Evolutionary conservation across 2,329 filamentous ascomycete genomes (phyloP).

Genomic region (Colletotrichum noveboracense): DNA sequence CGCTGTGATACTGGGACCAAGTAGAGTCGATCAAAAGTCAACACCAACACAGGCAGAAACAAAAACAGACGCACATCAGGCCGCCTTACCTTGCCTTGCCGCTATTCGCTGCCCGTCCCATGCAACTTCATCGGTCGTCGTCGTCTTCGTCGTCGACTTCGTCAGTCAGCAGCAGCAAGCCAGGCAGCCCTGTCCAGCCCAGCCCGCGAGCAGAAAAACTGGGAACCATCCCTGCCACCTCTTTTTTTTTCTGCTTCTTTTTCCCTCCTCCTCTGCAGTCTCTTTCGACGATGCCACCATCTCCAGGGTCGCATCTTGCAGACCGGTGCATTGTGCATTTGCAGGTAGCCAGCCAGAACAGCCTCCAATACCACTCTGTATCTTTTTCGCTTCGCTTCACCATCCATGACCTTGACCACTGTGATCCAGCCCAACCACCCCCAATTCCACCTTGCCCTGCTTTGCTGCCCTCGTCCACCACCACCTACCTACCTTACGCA

Average conservation of each 20-base stretch:
- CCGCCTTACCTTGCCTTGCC: background rate
- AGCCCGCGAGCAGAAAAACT: conserved; percentile 16
- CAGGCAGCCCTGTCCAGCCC: background rate
- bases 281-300: background rate
- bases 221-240: conserved; percentile 23
- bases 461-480: background rate
- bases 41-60: background rate
- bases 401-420: conserved; percentile 5
- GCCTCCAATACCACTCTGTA: background rate
- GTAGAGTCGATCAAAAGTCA: background rate
- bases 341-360: background rate
- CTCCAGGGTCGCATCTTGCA: conserved; percentile 10
- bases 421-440: conserved; percentile 14
- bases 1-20: background rate
- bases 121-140: background rate
- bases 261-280: background rate
- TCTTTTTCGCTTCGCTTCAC: conserved; percentile 2
- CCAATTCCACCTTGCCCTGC: background rate
- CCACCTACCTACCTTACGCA: background rate
- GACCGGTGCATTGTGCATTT: background rate
- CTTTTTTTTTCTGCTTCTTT: background rate
- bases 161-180: background rate
- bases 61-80: background rate
- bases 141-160: background rate
- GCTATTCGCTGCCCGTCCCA: background rate